Evolutionary conservation across 371 early-diverging fungal species (phyloP).

Genomic region (Enterospora canceri): DNA sequence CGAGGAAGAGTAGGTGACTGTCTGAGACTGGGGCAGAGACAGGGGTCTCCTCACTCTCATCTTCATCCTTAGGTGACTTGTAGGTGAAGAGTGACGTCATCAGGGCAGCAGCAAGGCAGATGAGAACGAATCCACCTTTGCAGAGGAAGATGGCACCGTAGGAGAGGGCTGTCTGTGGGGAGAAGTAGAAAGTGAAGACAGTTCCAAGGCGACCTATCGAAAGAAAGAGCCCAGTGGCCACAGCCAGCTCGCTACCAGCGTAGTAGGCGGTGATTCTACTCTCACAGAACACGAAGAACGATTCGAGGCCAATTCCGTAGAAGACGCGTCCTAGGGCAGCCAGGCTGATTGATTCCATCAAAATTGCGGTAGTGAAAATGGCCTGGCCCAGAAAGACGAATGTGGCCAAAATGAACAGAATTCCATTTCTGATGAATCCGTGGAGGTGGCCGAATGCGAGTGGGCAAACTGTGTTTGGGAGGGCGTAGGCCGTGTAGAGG

Average conservation of each 20-base stretch:
- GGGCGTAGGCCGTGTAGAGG: conserved; percentile 62
- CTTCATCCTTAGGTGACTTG: conserved; percentile 4
- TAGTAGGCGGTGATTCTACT: conserved; percentile 60
- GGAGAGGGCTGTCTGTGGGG: conserved; percentile 51
- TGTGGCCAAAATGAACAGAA: conserved; percentile 57
- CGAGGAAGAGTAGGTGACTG: conserved; percentile 12
- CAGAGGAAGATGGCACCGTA: conserved; percentile 8
- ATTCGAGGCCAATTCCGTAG: conserved; percentile 65
- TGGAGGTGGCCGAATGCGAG: conserved; percentile 59
- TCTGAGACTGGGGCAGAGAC: conserved; percentile 32
- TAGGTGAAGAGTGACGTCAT: background rate
- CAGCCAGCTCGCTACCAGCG: conserved; percentile 59
- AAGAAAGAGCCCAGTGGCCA: conserved; percentile 60
- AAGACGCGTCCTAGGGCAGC: conserved; percentile 61
- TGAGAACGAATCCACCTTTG: conserved; percentile 13
- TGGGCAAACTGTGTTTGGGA: conserved; percentile 65
- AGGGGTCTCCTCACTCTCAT: background rate
- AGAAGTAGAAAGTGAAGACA: conserved; percentile 60
- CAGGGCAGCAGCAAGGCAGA: conserved; percentile 1
- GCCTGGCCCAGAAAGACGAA: conserved; percentile 60
- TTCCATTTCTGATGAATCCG: conserved; percentile 51
- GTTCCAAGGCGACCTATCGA: conserved; percentile 60
- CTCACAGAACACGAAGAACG: conserved; percentile 61
- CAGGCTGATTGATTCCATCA: conserved; percentile 51
- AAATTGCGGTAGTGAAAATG: conserved; percentile 59